Evolutionary conservation across 768 basidiomycete species (phyloP), one percentile per base, ranked within the genome.

Genomic region (Candolleomyces eurysporus): DNA sequence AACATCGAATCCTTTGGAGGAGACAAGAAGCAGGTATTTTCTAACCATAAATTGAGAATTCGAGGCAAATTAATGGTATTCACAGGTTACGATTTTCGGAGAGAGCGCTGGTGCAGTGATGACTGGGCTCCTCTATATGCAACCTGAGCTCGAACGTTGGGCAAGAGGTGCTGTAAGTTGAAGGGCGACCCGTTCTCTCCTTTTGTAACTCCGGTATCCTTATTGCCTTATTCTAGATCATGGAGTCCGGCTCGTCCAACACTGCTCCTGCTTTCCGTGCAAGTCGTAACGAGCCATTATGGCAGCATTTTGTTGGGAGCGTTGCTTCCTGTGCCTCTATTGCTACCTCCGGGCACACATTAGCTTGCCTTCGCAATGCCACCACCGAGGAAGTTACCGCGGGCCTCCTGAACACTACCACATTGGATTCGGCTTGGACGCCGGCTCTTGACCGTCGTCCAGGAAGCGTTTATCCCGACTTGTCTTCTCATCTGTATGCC

Each of bases 1-100:
- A 83, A 90, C 64, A 86, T 89, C 45, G 75, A 63, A 17, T 69
- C 71, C 0, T 90, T 89, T 63, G 88, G 89, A 6, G 87, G 87
- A 16, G 83, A 82, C 63, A 75, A 73, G 55, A 55, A 22, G n/a
- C 72, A 72, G 67, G 73, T 71, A 36, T 36, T 36, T 32, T 36
- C 8, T 36, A 11, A 26, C 26, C 26, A 26, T 26, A 26, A 26
- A 26, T 36, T 36, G 36, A 7, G 11, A 7, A 6, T 36, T 36
- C 11, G 5, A 36, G 36, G 26, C 26, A 26, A 26, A 36, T 36
- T 11, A 6, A 57, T 3, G 21, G 40, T 39, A 22, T 17, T 19
- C 43, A 84, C 85, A 6, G 81, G 36, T 36, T 11, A 36, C 36
- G 11, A 36, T 36, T 84, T 19, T 80, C 80, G 55, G 71, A 70